Base-by-base conservation (phyloP, 805 yeast species). In the Suhomyces sp. region DNA sequence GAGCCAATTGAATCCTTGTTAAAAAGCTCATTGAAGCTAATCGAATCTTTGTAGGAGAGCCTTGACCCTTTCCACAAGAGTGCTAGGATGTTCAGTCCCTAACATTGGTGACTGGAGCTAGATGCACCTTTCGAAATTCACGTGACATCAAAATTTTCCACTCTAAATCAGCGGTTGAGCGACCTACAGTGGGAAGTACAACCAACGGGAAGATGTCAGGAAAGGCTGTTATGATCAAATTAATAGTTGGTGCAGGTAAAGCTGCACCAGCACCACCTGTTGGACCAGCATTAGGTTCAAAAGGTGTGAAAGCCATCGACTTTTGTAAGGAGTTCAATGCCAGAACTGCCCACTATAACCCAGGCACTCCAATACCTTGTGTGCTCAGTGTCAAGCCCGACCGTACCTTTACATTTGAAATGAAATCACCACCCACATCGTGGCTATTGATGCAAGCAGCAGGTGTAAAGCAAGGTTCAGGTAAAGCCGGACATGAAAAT, bases 221-320 rank as follows among this genome's bases (percentile, higher is more conserved):
- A 19, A 87, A 84, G 67, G 86, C 84, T 66, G 75, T 85, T 39
- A 64, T 92, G 60, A 90, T 93, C 49, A 94, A 93, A 70, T 81
- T 93, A 54, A 85, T 93, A 47, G 98, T 93, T 3, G 97, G 93
- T 7, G 98, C 99, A 4, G 98, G 98, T 3, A 89, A 91, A 68
- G 99, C 99, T 0, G 94, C 97, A 1, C 98, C 99, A 41, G 86
- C 97, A 2, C 99, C 99, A 25, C 99, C 99, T 6, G 98, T 94
- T 25, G 99, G 99, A 58, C 99, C 99, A 44, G 99, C 98, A 0
- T 77, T 94, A 47, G 99, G 99, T 59, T 93, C 98, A 53, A 93
- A 93, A 69, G 99, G 99, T 77, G 96, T 94, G 45, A 94, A 94
- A 68, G 98, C 98, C 57, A 94, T 94, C 64, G 99, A 94, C 70